Base-by-base conservation (phyloP, 345 rosid species). In the Lenwebbia sp. region DNA sequence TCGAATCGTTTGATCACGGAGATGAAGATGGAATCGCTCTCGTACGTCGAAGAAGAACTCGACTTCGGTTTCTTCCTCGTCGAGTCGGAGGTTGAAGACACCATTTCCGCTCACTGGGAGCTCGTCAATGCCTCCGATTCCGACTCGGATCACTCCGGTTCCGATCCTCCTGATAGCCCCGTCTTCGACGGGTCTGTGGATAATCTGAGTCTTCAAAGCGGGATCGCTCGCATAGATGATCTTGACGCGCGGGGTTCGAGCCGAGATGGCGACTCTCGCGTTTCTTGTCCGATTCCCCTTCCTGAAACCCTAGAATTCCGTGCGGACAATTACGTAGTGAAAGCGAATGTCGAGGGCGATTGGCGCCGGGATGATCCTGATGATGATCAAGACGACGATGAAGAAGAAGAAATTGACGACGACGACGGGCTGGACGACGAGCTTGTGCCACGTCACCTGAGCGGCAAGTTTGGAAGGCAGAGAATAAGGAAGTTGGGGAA, bases 401-500 rank as follows among this genome's bases (percentile, higher is more conserved):
- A 90, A 5, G 90, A 86, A 56, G 92, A 90, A 51, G 90, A 85
- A 17, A 88, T 87, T 25, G 89, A 84, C 1, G 92, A 86, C 0
- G 89, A 88, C 57, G 89, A 92, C 33, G 93, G 90, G 78, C 86
- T 92, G 6, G 93, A 92, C 83, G 93, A 92, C 10, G 93, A 92
- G 87, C 84, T 90, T 51, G 88, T 92, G 82, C 92, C 91, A 41
- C 62, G 92, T 4, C 86, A 86, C 60, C 90, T 88, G 58, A 82
- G 85, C 19, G 90, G 85, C 86, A 90, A 90, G 90, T 51, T 92
- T 2, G 92, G 90, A 44, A 90, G 89, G 83, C 89, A 89, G 89
- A 89, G 93, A 90, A 86, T 90, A 88, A 90, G 90, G 91, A 90
- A 92, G 82, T 6, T 92, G 70, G 93, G 92, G 88, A 92, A 90